Base-by-base conservation (phyloP, 2,329 filamentous ascomycete genomes). In the Cladophialophora chaetospira region DNA sequence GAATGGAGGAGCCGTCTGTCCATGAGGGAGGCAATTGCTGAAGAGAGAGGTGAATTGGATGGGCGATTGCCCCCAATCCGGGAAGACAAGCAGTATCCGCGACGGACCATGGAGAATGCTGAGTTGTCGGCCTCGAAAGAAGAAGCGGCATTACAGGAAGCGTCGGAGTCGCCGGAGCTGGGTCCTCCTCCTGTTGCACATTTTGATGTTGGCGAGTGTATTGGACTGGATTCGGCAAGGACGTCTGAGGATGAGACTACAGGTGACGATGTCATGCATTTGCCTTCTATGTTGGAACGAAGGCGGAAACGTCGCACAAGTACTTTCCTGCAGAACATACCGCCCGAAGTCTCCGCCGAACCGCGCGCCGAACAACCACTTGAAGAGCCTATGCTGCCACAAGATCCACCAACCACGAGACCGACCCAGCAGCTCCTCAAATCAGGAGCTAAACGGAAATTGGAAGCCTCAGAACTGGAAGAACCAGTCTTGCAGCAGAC, bases 41-140 rank as follows among this genome's bases (percentile, higher is more conserved):
- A 71, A 29, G 71, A 70, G 29, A 73, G 47, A 42, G 35, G 26
- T 13, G 31, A 57, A 21, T 44, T 28, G 19, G 72, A 77, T 49
- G 71, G 72, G 29, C 69, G 77, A 63, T 72, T 87, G 63, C 82
- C 84, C 6, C 79, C 79, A 3, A 87, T 87, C 48, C 64, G 75
- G 2, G 84, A 87, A 68, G 79, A 81, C 66, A 85, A 84, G 68
- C 74, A 71, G 58, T 85, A 78, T 64, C 82, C 82, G 19, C 73
- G 82, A 61, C 69, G 72, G 57, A 84, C 82, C 6, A 70, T 85
- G 62, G 79, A 80, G 77, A 57, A 65, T 3, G 67, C 72, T 28
- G 75, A 77, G 47, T 45, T 77, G 15, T 62, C 69, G 25, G 64
- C 65, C 4, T 43, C 74, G 3, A 38, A 65, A 23, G 60, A 68